Conservation (phyloP, 345 rosid species). For the Rubroshorea leprosula region DNA sequence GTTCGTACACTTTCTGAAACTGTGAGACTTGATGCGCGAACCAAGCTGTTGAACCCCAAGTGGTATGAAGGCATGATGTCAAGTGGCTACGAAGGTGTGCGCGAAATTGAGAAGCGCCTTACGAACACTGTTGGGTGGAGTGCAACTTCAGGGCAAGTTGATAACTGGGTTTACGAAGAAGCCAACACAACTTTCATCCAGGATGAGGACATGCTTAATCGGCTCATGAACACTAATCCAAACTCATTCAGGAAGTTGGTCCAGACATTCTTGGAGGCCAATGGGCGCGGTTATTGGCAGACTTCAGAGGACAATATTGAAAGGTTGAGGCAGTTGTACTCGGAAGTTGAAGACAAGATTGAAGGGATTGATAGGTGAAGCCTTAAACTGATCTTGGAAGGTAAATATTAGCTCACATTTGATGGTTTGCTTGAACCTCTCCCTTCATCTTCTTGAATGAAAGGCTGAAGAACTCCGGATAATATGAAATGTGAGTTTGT, state of each 20-base stretch:
- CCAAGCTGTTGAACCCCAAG: constrained; percentile 93
- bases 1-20: constrained; percentile 91
- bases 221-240: constrained; percentile 84
- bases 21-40: constrained; percentile 82
- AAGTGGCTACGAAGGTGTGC: constrained; percentile 92
- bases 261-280: constrained; percentile 97
- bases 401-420: constrained; percentile 1
- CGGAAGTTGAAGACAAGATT: constrained; percentile 93
- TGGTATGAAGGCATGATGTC: constrained; percentile 99
- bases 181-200: constrained; percentile 91
- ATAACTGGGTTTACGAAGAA: constrained; percentile 96
- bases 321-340: constrained; percentile 81
- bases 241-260: constrained; percentile 88
- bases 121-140: constrained; percentile 98
- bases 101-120: constrained; percentile 93
- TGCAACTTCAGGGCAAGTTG: constrained; percentile 97
- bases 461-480: background rate
- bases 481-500: constrained; percentile 9
- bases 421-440: background rate
- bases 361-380: constrained; percentile 85
- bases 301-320: constrained; percentile 76
- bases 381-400: too few relatives aligned
- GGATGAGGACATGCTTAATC: constrained; percentile 88
- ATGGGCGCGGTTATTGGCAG: constrained; percentile 97
- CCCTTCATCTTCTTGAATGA: background rate